A percentile compares a stretch with the other conserved stretches of the same genome.
These are phyloP conservation scores for Talaromyces stipitatus DNA, from an alignment of 495 filamentous ascomycete genomes.

Conservation along the genomic window DNA sequence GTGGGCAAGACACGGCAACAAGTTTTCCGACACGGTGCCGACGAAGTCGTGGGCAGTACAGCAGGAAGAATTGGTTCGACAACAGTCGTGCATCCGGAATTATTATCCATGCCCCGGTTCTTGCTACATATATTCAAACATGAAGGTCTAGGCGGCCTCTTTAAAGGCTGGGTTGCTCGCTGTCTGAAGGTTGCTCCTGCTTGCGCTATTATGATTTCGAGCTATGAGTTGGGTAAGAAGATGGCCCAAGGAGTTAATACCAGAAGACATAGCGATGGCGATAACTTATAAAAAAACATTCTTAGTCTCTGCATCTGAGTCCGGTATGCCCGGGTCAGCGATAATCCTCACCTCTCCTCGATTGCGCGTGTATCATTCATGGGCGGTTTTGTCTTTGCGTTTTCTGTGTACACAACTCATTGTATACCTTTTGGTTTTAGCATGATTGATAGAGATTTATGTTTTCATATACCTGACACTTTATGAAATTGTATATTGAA, in stretches of 20 bases:
- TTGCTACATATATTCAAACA: conserved; percentile 80
- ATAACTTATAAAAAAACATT: neutral
- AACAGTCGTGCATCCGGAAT: conserved; percentile 51
- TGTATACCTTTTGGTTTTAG: neutral
- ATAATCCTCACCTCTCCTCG: neutral
- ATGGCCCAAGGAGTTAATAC: conserved; percentile 77
- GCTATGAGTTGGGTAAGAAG: conserved; percentile 91
- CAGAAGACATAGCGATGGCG: conserved; percentile 19
- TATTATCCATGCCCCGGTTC: conserved; percentile 66
- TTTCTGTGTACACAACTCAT: neutral
- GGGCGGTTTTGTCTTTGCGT: neutral
- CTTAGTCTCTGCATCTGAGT: neutral
- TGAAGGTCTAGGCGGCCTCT: conserved; percentile 74
- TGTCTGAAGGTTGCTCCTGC: conserved; percentile 93
- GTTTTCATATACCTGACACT: neutral
- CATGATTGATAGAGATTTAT: neutral
- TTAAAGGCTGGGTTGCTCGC: conserved; percentile 82
- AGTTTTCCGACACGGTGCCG: conserved; percentile 53
- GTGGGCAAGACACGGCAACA: conserved; percentile 95
- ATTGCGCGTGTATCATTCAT: neutral
- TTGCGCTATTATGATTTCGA: conserved; percentile 99
- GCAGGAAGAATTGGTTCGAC: conserved; percentile 6
- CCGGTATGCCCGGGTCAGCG: neutral
- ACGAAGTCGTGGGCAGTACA: conserved; percentile 23
- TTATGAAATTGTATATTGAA: neutral